Conservation (phyloP, 192 early-diverging fungal species). For the Backusella luteola region DNA sequence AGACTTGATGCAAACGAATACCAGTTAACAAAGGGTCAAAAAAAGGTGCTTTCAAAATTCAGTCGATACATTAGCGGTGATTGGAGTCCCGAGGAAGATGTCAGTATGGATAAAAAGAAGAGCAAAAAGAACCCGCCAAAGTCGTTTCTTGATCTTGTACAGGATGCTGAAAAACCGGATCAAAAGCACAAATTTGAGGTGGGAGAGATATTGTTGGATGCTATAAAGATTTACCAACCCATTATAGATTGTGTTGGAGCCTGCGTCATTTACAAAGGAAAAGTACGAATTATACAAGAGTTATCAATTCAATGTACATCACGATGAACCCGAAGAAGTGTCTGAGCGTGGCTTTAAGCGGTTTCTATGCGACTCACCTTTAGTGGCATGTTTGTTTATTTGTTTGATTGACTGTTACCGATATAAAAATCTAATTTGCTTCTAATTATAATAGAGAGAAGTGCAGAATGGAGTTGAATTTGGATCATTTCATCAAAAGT, state of each 20-base stretch:
- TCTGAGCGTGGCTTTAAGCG: conserved; percentile 47
- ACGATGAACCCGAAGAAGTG: conserved; percentile 59
- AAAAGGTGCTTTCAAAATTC: conserved; percentile 64
- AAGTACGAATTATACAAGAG: conserved; percentile 75
- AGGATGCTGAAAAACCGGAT: neutral
- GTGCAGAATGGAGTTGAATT: conserved; percentile 30
- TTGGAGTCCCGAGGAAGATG: conserved; percentile 22
- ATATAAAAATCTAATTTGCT: neutral
- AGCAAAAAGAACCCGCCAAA: conserved; percentile 18
- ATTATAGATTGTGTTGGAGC: conserved; percentile 55
- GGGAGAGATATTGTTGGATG: neutral
- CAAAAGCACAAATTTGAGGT: conserved; percentile 5
- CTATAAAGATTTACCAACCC: neutral
- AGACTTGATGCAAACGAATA: conserved; percentile 60
- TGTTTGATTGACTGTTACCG: neutral
- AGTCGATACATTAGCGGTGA: conserved; percentile 51
- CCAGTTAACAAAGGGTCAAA: conserved; percentile 58
- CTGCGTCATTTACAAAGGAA: conserved; percentile 66
- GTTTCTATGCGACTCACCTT: conserved; percentile 80
- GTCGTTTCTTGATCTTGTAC: neutral
- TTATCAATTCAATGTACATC: conserved; percentile 84
- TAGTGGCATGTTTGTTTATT: conserved; percentile 40
- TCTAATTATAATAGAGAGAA: neutral
- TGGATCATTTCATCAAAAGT: conserved; percentile 91
- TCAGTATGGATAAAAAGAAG: conserved; percentile 11